Percentiles rank a stretch among this genome's conserved stretches.
Evolutionary conservation across 352 stramenopile species (phyloP).

Genomic region (Thraustochytrium striatum): DNA sequence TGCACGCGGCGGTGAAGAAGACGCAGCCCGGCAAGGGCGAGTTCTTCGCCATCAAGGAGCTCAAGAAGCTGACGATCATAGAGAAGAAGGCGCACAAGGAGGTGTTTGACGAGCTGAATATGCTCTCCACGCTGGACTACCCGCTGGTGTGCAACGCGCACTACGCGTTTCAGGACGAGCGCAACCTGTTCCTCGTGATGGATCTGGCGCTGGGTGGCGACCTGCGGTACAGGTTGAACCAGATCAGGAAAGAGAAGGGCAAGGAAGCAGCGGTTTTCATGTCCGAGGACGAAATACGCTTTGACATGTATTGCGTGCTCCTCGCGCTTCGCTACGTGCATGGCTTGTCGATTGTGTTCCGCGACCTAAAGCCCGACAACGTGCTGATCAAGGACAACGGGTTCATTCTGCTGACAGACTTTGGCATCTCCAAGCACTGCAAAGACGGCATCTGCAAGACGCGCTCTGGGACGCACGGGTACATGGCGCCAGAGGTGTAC

Average conservation of each 20-base stretch:
- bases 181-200: constrained; percentile 40
- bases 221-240: not conserved
- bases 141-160: constrained; percentile 40
- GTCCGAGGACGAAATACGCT: not conserved
- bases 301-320: not conserved
- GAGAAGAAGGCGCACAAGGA: constrained; percentile 10
- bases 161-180: constrained; percentile 43
- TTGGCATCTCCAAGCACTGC: not conserved
- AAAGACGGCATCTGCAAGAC: not conserved
- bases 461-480: not conserved
- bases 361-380: not conserved
- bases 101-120: constrained; percentile 41
- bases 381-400: not conserved
- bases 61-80: constrained; percentile 8
- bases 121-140: constrained; percentile 22
- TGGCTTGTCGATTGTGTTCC: not conserved
- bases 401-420: not conserved
- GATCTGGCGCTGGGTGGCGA: constrained; percentile 35
- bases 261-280: not conserved
- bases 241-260: not conserved
- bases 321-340: not conserved
- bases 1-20: constrained; percentile 29
- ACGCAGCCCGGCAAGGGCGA: not conserved
- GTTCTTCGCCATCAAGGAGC: constrained; percentile 34
- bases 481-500: not conserved